phyloP scores from a whole-genome alignment of 176 grass and related monocot species.

The Raddia guianensis region DNA sequence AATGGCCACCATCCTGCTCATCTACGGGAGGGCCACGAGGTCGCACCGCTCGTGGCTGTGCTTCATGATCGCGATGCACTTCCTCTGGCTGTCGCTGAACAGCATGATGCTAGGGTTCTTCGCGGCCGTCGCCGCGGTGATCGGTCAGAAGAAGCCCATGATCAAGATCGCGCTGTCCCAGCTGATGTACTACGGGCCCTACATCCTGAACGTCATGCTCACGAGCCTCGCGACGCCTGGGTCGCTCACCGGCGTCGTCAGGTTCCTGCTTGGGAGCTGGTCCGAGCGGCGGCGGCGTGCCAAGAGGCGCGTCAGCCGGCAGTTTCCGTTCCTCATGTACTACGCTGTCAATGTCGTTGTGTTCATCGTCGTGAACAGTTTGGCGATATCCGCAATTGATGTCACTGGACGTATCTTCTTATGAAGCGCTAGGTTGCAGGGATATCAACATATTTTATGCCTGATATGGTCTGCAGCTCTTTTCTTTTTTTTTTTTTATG shows the following conservation, averaged over 20 bases:
- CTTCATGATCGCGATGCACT: slow-evolving; percentile 42
- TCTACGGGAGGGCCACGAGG: slow-evolving; percentile 30
- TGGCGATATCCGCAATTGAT: background rate
- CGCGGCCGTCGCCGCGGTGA: background rate
- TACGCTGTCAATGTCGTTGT: slow-evolving; percentile 23
- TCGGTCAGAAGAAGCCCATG: background rate
- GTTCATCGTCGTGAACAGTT: slow-evolving; percentile 18
- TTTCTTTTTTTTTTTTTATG: too few relatives aligned
- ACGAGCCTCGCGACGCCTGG: background rate
- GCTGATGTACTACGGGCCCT: slow-evolving; percentile 8
- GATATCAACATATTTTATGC: too few relatives aligned
- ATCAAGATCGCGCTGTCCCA: background rate
- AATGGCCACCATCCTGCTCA: slow-evolving; percentile 36
- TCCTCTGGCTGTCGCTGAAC: slow-evolving; percentile 45
- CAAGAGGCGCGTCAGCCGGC: slow-evolving; percentile 26
- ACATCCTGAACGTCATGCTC: background rate
- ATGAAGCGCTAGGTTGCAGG: too few relatives aligned
- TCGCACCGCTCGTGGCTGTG: slow-evolving; percentile 29
- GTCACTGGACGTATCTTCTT: background rate
- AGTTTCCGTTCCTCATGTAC: background rate
- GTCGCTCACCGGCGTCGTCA: background rate
- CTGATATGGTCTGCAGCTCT: too few relatives aligned
- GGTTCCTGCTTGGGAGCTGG: background rate
- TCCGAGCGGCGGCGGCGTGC: background rate
- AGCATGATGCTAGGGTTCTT: slow-evolving; percentile 54